phyloP scores from a whole-genome alignment of 2,329 filamentous ascomycete species.

The Magnaporthiopsis poae region DNA sequence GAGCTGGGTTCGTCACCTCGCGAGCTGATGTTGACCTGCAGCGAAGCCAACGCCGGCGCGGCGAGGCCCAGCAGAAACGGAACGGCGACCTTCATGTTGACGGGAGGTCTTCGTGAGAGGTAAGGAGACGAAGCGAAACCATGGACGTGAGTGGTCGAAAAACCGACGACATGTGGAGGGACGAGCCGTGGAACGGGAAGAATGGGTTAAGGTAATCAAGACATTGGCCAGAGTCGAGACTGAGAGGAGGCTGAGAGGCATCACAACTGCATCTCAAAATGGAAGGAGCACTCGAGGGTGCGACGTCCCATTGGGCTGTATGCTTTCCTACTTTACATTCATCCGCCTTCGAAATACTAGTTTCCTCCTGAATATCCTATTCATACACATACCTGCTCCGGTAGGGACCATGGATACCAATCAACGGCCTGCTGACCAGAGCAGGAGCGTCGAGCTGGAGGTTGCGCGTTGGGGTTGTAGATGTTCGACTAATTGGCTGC shows the following conservation, averaged over 20 bases:
- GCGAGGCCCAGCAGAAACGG: background rate
- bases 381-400: too few relatives aligned
- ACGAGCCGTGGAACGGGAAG: background rate
- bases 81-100: background rate
- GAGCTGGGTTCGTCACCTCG: background rate
- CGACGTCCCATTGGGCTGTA: background rate
- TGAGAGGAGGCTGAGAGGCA: background rate
- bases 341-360: background rate
- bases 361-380: background rate
- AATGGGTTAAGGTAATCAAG: background rate
- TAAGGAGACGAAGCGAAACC: too few relatives aligned
- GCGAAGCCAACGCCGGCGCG: background rate
- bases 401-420: too few relatives aligned
- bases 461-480: background rate
- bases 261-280: background rate
- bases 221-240: background rate
- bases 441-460: background rate
- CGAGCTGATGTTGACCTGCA: background rate
- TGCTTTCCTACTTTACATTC: background rate
- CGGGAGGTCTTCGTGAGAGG: too few relatives aligned
- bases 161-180: background rate
- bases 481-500: too few relatives aligned
- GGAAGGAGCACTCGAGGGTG: background rate
- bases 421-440: background rate
- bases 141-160: background rate